A percentile compares a stretch with the other conserved stretches of the same genome.
These are phyloP conservation scores for Trichoderma simmonsii DNA, from an alignment of 2,329 filamentous ascomycete species.

Conservation along the genomic window DNA sequence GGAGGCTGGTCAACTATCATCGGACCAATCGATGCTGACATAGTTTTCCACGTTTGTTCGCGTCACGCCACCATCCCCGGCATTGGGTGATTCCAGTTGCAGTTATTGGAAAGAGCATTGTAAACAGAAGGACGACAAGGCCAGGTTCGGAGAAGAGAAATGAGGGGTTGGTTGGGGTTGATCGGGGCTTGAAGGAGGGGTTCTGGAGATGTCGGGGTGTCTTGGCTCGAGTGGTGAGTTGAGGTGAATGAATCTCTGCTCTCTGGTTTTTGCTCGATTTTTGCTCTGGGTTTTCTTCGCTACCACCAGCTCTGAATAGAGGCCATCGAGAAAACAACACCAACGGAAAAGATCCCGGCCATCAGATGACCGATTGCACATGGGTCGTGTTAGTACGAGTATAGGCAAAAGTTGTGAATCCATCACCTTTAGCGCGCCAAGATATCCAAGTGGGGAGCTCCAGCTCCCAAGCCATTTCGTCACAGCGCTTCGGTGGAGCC, in stretches of 20 bases:
- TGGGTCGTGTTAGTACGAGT: background rate
- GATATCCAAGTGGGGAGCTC: background rate
- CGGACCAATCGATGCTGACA: background rate
- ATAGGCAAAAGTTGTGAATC: background rate
- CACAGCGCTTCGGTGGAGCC: background rate
- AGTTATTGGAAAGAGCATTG: background rate
- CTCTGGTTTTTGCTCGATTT: background rate
- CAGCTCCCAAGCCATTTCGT: slow-evolving; percentile 13
- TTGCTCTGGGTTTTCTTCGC: background rate
- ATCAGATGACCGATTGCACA: background rate
- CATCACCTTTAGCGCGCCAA: background rate
- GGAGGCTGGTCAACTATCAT: background rate
- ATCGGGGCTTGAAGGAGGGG: background rate
- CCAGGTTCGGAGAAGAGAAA: background rate
- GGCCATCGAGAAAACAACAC: background rate
- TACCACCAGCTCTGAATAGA: background rate
- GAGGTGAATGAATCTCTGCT: background rate
- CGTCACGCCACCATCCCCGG: slow-evolving; percentile 16
- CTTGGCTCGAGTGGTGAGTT: background rate
- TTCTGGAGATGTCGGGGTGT: background rate
- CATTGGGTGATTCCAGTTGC: slow-evolving; percentile 8
- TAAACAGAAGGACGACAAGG: background rate
- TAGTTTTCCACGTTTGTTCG: background rate
- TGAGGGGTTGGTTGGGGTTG: background rate
- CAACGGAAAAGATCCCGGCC: background rate